Base-by-base conservation (phyloP, 2,329 filamentous ascomycete species). In the Pleoardoris graminearum region DNA sequence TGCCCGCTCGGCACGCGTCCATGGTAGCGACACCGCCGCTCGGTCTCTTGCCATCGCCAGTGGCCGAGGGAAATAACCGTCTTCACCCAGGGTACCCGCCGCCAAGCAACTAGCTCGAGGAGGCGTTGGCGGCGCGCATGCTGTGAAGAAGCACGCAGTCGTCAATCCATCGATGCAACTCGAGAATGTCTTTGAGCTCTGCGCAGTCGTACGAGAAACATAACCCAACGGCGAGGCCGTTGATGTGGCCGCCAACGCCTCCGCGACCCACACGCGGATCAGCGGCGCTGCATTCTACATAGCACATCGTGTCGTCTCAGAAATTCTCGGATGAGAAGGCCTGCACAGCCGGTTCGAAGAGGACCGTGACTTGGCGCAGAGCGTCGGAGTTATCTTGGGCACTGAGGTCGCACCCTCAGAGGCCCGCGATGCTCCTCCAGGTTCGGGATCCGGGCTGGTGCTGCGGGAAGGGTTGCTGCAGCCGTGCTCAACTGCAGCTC, bases 171-270 rank as follows among this genome's bases (percentile, higher is more conserved):
- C 6, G 35, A 37, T 32, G 29, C 37, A n/a, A 30, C 8, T 21
- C 27, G 32, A 45, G 19, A 19, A 11, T 19, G 36, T 5, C 36
- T 6, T 42, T 29, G 23, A 25, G 12, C 21, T 30, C 21, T 36
- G 17, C 17, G 7, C 4, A n/a, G 35, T 21, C n/a, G 21, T 32
- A 25, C 22, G 22, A 48, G 44, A 49, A 49, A 53, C 50, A 41
- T 49, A 33, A 32, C 50, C n/a, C 38, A 53, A 53, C 50, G 30
- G 22, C 33, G 22, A 19, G 47, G 21, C 30, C 22, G 39, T 36
- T 16, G 30, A 29, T 16, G 33, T 44, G 22, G 33, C 11, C 35
- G 19, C 11, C 25, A 25, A 10, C 17, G 19, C 35, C n/a, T 16
- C 32, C 11, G 4, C 17, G 36, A 21, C 37, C 35, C 36, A 22